Evolutionary conservation across 306 rosid genomes (phyloP).

Genomic region (Acacia acuminata): DNA sequence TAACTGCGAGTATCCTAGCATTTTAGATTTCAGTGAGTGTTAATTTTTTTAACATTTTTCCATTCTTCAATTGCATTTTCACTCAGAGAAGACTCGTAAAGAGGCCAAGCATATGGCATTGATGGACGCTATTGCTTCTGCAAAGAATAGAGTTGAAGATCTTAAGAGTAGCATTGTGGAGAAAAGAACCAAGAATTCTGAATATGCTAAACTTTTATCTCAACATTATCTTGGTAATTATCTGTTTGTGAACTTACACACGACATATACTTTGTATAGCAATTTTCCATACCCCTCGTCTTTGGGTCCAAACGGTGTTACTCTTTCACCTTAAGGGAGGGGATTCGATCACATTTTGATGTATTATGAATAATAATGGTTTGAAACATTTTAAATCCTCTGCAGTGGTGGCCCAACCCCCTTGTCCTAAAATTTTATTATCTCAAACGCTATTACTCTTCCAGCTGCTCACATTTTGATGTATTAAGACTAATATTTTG

Average conservation of each 20-base stretch:
- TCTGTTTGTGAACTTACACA: neutral
- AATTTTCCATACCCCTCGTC: too few species aligned
- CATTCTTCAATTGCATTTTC: constrained; percentile 7
- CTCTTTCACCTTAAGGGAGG: neutral
- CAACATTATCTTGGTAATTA: constrained; percentile 58
- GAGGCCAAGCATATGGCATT: constrained; percentile 76
- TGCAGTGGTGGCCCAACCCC: too few species aligned
- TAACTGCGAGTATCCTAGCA: neutral
- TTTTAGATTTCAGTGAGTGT: neutral
- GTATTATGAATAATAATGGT: neutral
- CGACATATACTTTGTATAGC: neutral
- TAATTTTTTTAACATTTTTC: neutral
- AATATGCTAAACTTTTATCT: constrained; percentile 44
- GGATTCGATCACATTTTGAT: neutral
- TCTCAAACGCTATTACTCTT: too few species aligned
- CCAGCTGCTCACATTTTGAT: neutral
- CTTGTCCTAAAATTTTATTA: too few species aligned
- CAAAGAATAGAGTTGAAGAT: constrained; percentile 53
- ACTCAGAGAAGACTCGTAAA: constrained; percentile 71
- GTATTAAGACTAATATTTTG: neutral
- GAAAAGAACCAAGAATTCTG: constrained; percentile 51
- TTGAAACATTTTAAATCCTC: constrained; percentile 22
- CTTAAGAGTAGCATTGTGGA: constrained; percentile 50
- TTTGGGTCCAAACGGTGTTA: neutral
- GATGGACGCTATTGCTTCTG: constrained; percentile 61